Conservation (phyloP, 805 yeast species). For the Cyberlindnera misumaiensis region DNA sequence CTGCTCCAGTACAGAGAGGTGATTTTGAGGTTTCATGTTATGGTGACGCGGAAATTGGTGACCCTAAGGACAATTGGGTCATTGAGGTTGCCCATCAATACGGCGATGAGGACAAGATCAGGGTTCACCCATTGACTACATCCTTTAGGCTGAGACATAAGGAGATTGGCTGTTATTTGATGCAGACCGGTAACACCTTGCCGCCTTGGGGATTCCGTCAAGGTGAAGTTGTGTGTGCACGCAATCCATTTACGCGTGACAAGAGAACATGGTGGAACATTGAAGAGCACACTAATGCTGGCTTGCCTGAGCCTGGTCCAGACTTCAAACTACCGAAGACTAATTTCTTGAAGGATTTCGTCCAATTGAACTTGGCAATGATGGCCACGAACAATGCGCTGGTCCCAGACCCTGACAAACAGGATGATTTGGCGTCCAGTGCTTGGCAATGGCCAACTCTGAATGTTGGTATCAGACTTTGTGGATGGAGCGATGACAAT, state of each 20-base stretch:
- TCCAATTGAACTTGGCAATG: constrained; percentile 76
- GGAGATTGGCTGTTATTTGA: constrained; percentile 73
- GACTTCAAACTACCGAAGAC: constrained; percentile 68
- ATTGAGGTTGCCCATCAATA: constrained; percentile 60
- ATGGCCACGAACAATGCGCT: constrained; percentile 81
- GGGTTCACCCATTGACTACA: constrained; percentile 76
- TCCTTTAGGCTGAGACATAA: constrained; percentile 70
- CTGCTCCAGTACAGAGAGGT: constrained; percentile 55
- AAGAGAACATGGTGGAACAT: constrained; percentile 88
- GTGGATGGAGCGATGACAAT: constrained; percentile 57
- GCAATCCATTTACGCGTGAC: constrained; percentile 60
- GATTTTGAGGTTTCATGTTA: constrained; percentile 81
- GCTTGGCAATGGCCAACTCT: constrained; percentile 92
- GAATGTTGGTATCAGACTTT: constrained; percentile 67
- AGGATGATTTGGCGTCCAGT: constrained; percentile 61
- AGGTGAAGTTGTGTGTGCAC: constrained; percentile 86
- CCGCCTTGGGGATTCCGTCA: constrained; percentile 99
- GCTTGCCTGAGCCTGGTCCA: constrained; percentile 52
- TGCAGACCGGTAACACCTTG: constrained; percentile 71
- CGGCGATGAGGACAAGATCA: constrained; percentile 43
- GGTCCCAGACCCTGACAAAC: constrained; percentile 69
- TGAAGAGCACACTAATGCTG: constrained; percentile 58
- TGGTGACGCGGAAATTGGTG: constrained; percentile 61
- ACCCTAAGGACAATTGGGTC: constrained; percentile 70
- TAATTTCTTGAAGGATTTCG: constrained; percentile 67